Conservation (phyloP, 371 early-diverging fungal genomes). For the Zychaea mexicana region DNA sequence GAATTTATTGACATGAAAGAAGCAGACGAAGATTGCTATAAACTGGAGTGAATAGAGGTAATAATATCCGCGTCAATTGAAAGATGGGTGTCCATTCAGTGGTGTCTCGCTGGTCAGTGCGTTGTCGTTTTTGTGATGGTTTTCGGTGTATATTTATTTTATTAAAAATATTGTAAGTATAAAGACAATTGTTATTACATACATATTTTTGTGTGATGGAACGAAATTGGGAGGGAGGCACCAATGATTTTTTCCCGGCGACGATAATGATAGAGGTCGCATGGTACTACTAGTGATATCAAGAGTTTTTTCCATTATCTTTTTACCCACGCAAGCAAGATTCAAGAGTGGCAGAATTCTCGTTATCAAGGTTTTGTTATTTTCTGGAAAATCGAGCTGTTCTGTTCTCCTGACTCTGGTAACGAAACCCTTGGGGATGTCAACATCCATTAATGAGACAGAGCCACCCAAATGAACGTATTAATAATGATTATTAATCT, state of each 20-base stretch:
- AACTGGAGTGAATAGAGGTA: too few species aligned
- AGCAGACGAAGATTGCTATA: too few species aligned
- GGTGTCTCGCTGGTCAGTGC: neutral
- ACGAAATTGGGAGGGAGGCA: neutral
- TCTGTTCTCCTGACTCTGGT: neutral
- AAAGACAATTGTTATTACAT: too few species aligned
- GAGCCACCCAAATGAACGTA: neutral
- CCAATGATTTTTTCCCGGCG: neutral
- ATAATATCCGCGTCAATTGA: too few species aligned
- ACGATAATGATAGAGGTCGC: neutral
- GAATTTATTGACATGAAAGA: too few species aligned
- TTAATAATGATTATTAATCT: neutral
- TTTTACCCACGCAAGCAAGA: slow-evolving; percentile 4
- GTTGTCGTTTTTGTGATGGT: neutral
- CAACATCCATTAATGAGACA: slow-evolving; percentile 8
- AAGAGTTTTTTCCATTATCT: slow-evolving; percentile 7
- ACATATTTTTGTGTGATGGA: too few species aligned
- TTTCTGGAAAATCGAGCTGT: slow-evolving; percentile 1
- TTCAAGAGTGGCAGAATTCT: slow-evolving; percentile 5
- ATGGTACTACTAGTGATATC: neutral
- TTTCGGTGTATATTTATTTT: too few species aligned
- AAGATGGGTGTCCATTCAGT: too few species aligned
- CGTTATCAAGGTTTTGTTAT: neutral
- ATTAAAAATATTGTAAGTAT: too few species aligned
- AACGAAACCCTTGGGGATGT: slow-evolving; percentile 5